These are phyloP conservation scores for Trichosporon ovoides DNA, from an alignment of 1,284 basidiomycete species.

Conservation along the genomic window DNA sequence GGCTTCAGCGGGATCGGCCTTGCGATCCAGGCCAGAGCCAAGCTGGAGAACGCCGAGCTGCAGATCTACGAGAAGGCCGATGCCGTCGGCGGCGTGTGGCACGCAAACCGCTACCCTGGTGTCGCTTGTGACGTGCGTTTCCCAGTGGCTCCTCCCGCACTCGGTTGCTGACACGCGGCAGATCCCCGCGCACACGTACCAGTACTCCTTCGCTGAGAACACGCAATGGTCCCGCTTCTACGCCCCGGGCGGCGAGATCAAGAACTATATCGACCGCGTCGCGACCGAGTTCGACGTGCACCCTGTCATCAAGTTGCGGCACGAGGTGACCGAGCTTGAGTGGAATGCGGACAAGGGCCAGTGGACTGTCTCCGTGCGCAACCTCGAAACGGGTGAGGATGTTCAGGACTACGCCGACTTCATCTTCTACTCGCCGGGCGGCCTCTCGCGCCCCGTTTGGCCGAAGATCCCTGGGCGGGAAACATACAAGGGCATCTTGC, in stretches of 20 bases:
- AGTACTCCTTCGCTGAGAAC: conserved; percentile 23
- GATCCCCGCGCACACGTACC: conserved; percentile 33
- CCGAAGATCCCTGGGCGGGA: conserved; percentile 30
- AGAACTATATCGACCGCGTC: conserved; percentile 24
- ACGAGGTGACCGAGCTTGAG: conserved; percentile 24
- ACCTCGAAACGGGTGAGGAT: conserved; percentile 3
- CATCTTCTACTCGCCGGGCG: conserved; percentile 33
- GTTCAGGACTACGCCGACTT: conserved; percentile 28
- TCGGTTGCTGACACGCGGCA: background rate
- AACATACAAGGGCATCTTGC: conserved; percentile 26
- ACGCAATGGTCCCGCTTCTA: conserved; percentile 29
- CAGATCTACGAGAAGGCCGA: conserved; percentile 15
- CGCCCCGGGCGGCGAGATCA: conserved; percentile 31
- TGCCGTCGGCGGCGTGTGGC: conserved; percentile 22
- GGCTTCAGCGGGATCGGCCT: conserved; percentile 17
- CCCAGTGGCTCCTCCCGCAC: background rate
- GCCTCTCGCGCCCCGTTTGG: conserved; percentile 29
- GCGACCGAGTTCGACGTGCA: conserved; percentile 23
- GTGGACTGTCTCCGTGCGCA: conserved; percentile 26
- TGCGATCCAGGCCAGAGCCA: conserved; percentile 11
- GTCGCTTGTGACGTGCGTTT: conserved; percentile 31
- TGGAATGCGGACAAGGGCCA: conserved; percentile 25
- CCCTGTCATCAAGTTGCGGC: conserved; percentile 28
- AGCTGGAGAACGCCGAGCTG: conserved; percentile 10
- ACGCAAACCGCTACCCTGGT: conserved; percentile 34